These are phyloP conservation scores for Carpinus fangiana DNA, from an alignment of 306 rosid species.

Conservation along the genomic window DNA sequence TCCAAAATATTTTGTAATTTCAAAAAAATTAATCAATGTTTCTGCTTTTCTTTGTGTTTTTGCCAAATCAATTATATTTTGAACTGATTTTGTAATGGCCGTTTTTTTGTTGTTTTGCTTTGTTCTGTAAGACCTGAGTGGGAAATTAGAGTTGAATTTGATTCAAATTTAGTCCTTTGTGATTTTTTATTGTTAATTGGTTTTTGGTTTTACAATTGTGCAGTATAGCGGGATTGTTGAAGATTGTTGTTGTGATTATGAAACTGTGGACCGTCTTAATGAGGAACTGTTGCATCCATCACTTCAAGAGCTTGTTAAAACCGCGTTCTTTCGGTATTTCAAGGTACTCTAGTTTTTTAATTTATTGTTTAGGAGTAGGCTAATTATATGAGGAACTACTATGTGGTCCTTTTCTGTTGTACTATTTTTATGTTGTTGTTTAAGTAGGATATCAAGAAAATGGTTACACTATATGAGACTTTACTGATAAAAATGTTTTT, in stretches of 20 bases:
- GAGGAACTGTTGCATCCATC: constrained; percentile 53
- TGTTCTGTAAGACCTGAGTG: neutral
- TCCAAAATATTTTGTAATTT: neutral
- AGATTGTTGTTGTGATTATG: constrained; percentile 77
- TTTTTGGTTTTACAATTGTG: neutral
- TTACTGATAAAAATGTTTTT: neutral
- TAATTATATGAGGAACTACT: constrained; percentile 10
- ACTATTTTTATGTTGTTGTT: neutral
- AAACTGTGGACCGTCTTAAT: constrained; percentile 56
- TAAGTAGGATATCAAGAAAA: neutral
- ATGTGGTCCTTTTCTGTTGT: constrained; percentile 6
- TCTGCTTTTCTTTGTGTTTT: neutral
- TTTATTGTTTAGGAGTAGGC: constrained; percentile 6
- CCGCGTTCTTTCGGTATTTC: constrained; percentile 64
- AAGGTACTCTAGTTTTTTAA: constrained; percentile 43
- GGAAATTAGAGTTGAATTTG: neutral
- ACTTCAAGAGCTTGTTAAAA: constrained; percentile 61
- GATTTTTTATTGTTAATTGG: neutral
- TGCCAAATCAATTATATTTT: neutral
- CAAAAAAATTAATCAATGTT: neutral
- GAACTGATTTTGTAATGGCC: neutral
- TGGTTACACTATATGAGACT: neutral
- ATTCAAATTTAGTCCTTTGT: neutral
- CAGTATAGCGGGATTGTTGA: constrained; percentile 64
- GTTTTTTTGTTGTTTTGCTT: neutral